Conservation (phyloP, 2,329 filamentous ascomycete species). For the Sordariomycetes sp. region DNA sequence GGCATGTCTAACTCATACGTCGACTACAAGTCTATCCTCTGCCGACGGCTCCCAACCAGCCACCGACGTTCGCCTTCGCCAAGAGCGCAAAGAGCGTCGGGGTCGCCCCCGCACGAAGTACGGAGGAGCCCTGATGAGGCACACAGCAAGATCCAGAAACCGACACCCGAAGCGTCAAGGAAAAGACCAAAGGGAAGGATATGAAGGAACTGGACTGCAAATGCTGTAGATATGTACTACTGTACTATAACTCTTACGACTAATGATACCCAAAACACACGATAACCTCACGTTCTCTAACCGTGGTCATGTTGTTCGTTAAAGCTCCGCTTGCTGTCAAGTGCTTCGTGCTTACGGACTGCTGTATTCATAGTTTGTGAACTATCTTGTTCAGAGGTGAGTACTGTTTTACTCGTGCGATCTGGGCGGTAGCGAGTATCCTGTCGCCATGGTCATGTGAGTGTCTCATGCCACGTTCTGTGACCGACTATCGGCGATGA, state of each 20-base stretch:
- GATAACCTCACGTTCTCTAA: constrained; percentile 1
- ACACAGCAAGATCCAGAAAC: constrained; percentile 38
- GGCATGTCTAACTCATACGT: constrained; percentile 20
- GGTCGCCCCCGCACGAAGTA: constrained; percentile 15
- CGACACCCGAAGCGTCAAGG: constrained; percentile 27
- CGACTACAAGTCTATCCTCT: constrained; percentile 22
- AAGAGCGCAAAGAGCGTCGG: constrained; percentile 19
- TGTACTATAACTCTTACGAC: constrained; percentile 29
- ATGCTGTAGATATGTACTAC: constrained; percentile 29
- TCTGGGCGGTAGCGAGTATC: neutral
- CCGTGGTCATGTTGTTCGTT: neutral
- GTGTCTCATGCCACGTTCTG: no score
- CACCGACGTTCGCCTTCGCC: constrained; percentile 24
- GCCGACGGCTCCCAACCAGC: constrained; percentile 22
- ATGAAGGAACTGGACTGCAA: constrained; percentile 26
- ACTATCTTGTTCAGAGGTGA: neutral
- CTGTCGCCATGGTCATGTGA: no score
- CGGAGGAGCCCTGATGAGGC: constrained; percentile 37
- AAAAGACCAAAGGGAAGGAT: constrained; percentile 29
- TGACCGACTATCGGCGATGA: neutral
- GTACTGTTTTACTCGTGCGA: neutral
- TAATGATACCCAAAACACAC: constrained; percentile 8
- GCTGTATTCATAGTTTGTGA: no score
- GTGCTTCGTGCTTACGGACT: no score
- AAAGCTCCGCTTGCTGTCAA: neutral